Percentiles rank a stretch among this genome's conserved stretches.
Conservation (phyloP, 768 basidiomycete species). For the Strobilomyces confusus region DNA sequence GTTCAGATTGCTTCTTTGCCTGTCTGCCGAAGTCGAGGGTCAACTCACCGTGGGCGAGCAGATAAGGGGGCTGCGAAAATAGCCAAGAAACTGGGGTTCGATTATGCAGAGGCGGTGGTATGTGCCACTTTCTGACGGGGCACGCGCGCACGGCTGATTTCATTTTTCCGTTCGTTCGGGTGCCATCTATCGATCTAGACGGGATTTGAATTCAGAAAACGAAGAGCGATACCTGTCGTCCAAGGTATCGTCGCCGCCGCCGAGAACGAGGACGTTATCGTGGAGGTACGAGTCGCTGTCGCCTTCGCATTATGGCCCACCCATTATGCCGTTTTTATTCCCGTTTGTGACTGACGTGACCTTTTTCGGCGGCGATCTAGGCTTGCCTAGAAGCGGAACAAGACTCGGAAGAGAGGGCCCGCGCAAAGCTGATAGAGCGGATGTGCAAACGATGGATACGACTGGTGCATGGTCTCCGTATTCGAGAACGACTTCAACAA, state of each 20-base stretch:
- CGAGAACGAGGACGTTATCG: constrained; percentile 67
- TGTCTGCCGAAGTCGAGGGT: constrained; percentile 10
- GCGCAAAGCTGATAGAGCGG: constrained; percentile 69
- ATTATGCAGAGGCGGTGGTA: constrained; percentile 95
- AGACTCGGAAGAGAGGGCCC: constrained; percentile 72
- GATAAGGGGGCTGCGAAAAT: constrained; percentile 87
- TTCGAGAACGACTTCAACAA: constrained; percentile 75
- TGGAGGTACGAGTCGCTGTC: constrained; percentile 57
- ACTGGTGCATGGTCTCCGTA: constrained; percentile 83
- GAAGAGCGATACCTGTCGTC: constrained; percentile 79
- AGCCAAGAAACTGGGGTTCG: constrained; percentile 80
- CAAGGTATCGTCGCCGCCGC: constrained; percentile 83
- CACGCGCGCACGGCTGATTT: not conserved
- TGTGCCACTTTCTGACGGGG: constrained; percentile 32
- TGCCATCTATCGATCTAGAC: constrained; percentile 47
- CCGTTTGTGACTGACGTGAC: constrained; percentile 7
- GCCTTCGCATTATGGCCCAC: constrained; percentile 3
- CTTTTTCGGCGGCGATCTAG: constrained; percentile 37
- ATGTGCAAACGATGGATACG: constrained; percentile 86
- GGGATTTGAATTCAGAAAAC: constrained; percentile 95
- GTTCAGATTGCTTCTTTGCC: constrained; percentile 31
- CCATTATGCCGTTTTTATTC: not conserved
- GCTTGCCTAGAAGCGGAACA: constrained; percentile 83
- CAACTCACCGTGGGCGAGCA: constrained; percentile 27
- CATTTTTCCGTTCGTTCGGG: not conserved